These are phyloP conservation scores for Linnemannia schmuckeri DNA, from an alignment of 192 early-diverging fungal species.

Conservation along the genomic window DNA sequence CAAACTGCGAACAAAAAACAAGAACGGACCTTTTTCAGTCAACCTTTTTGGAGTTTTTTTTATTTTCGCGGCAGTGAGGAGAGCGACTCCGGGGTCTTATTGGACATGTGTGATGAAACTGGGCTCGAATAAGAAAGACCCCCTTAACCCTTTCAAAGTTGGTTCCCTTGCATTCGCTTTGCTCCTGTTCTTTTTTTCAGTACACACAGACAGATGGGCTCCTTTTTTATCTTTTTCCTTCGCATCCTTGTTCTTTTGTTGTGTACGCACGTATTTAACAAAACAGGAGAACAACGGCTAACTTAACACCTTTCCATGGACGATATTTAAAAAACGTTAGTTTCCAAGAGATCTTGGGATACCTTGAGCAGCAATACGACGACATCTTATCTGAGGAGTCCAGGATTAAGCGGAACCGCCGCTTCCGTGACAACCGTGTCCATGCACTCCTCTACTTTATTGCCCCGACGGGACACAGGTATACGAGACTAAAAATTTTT, in stretches of 20 bases:
- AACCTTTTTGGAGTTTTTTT: neutral
- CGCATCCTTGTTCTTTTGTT: neutral
- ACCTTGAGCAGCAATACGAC: slow-evolving; percentile 96
- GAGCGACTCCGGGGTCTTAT: neutral
- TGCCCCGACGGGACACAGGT: slow-evolving; percentile 95
- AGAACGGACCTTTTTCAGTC: neutral
- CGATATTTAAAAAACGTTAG: slow-evolving; percentile 49
- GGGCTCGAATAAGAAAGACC: slow-evolving; percentile 8
- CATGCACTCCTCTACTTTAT: slow-evolving; percentile 99
- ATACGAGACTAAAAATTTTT: neutral
- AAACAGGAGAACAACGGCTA: neutral
- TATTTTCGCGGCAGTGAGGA: neutral
- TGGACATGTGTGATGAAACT: neutral
- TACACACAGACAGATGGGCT: neutral
- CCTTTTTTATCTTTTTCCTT: neutral
- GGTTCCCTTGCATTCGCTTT: neutral
- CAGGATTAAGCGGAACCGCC: slow-evolving; percentile 84
- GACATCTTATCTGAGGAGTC: slow-evolving; percentile 92
- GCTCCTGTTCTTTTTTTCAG: neutral
- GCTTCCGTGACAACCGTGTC: slow-evolving; percentile 94
- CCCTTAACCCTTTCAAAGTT: slow-evolving; percentile 18
- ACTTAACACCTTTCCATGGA: neutral
- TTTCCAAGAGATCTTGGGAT: slow-evolving; percentile 92
- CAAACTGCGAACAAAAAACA: neutral
- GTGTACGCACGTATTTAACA: neutral